Percentiles rank a stretch among this genome's conserved stretches.
Evolutionary conservation across 345 rosid genomes (phyloP).

Genomic region (Hibiscus tridactylites): DNA sequence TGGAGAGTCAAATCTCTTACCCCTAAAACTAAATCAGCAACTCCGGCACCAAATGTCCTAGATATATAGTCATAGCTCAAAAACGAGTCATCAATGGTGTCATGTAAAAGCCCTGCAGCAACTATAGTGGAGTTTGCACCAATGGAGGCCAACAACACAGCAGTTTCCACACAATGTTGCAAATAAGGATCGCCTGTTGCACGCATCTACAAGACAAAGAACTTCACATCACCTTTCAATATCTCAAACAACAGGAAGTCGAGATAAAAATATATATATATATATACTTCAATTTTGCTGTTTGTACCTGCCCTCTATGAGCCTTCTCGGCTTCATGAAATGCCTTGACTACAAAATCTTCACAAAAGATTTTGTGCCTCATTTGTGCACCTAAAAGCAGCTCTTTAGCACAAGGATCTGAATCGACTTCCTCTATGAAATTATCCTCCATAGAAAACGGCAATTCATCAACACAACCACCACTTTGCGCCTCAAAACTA

Average conservation of each 20-base stretch:
- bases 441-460: slow-evolving; percentile 73
- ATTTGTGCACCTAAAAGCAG: slow-evolving; percentile 56
- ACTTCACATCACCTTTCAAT: not conserved
- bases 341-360: slow-evolving; percentile 68
- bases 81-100: slow-evolving; percentile 80
- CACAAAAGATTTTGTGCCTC: slow-evolving; percentile 61
- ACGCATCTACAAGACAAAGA: slow-evolving; percentile 52
- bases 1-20: slow-evolving; percentile 28
- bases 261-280: slow-evolving; percentile 2
- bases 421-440: slow-evolving; percentile 23
- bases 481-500: slow-evolving; percentile 18
- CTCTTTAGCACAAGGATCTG: slow-evolving; percentile 16
- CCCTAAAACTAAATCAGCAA: slow-evolving; percentile 92
- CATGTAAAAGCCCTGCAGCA: slow-evolving; percentile 91
- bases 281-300: not conserved
- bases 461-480: slow-evolving; percentile 46
- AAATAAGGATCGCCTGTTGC: slow-evolving; percentile 92
- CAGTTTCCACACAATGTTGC: slow-evolving; percentile 96
- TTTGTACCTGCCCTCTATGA: slow-evolving; percentile 83
- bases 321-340: slow-evolving; percentile 89
- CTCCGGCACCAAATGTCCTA: slow-evolving; percentile 68
- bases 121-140: slow-evolving; percentile 83
- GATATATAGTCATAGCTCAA: slow-evolving; percentile 56
- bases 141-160: slow-evolving; percentile 58
- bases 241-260: slow-evolving; percentile 3